Evolutionary conservation across 176 grass and related monocot genomes (phyloP).

Genomic region (Bothriochloa decipiens): DNA sequence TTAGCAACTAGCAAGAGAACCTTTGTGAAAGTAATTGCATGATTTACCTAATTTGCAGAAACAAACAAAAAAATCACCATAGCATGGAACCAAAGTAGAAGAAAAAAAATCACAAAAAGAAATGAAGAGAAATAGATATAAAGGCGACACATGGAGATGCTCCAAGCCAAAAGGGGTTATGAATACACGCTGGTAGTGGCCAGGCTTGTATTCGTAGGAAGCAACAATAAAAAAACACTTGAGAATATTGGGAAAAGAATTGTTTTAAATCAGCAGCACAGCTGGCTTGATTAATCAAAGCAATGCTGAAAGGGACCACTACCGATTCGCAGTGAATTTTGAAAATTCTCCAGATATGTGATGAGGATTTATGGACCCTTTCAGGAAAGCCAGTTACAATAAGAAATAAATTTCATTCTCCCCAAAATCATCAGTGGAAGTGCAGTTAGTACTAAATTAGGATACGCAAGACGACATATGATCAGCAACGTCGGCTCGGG

Average conservation of each 20-base stretch:
- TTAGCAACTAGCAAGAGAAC: no score
- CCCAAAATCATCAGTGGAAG: constrained; percentile 35
- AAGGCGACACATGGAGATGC: constrained; percentile 38
- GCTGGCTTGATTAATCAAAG: constrained; percentile 47
- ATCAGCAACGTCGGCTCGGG: constrained; percentile 30
- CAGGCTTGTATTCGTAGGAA: constrained; percentile 40
- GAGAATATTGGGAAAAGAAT: constrained; percentile 37
- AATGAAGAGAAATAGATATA: neutral
- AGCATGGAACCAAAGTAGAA: constrained; percentile 17
- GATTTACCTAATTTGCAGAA: constrained; percentile 29
- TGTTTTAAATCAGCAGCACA: constrained; percentile 39
- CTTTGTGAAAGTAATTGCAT: constrained; percentile 9
- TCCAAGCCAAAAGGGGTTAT: constrained; percentile 35
- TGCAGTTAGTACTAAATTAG: constrained; percentile 32
- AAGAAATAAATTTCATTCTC: constrained; percentile 35
- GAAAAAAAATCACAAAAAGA: neutral
- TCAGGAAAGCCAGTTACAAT: constrained; percentile 35
- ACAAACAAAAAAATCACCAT: neutral
- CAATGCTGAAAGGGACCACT: constrained; percentile 53
- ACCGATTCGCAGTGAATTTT: constrained; percentile 39
- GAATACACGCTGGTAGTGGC: neutral
- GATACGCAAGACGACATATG: constrained; percentile 34
- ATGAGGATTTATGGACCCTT: constrained; percentile 9
- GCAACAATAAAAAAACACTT: constrained; percentile 18
- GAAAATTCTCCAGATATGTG: constrained; percentile 34